Evolutionary conservation across 2,329 filamentous ascomycete genomes (phyloP).

Genomic region (Thielaviopsis punctulata): DNA sequence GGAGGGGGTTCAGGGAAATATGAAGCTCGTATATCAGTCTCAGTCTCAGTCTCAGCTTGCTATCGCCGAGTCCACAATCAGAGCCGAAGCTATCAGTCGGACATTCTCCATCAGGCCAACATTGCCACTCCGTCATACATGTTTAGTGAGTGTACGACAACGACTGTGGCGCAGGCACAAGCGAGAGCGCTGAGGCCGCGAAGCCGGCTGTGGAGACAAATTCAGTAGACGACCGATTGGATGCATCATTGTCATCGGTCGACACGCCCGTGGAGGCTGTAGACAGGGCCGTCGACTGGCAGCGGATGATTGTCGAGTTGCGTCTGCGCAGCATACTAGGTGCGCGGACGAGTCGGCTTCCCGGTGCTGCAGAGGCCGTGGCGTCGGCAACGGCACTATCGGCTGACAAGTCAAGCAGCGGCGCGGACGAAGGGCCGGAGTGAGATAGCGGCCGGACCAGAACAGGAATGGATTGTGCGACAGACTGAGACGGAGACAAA

Average conservation of each 20-base stretch:
- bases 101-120: not conserved
- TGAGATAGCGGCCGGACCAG: slow-evolving; percentile 6
- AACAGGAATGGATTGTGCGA: slow-evolving; percentile 5
- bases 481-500: not conserved
- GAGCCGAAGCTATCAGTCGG: not conserved
- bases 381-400: slow-evolving; percentile 8
- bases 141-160: not conserved
- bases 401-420: not conserved
- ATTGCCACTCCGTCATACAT: not conserved
- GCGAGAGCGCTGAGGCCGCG: not conserved
- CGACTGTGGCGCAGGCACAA: not conserved
- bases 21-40: not conserved
- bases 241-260: not conserved
- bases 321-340: slow-evolving; percentile 8
- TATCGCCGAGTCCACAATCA: not conserved
- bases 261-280: slow-evolving; percentile 4
- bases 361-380: too few species aligned
- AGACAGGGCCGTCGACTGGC: slow-evolving; percentile 7
- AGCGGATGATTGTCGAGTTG: slow-evolving; percentile 6
- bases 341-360: slow-evolving; percentile 4
- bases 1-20: not conserved
- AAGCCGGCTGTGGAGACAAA: not conserved
- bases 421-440: slow-evolving; percentile 1
- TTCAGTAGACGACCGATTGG: not conserved
- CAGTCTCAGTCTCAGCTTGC: not conserved